phyloP scores from a whole-genome alignment of 768 basidiomycete species.

The Auricularia sp. region DNA sequence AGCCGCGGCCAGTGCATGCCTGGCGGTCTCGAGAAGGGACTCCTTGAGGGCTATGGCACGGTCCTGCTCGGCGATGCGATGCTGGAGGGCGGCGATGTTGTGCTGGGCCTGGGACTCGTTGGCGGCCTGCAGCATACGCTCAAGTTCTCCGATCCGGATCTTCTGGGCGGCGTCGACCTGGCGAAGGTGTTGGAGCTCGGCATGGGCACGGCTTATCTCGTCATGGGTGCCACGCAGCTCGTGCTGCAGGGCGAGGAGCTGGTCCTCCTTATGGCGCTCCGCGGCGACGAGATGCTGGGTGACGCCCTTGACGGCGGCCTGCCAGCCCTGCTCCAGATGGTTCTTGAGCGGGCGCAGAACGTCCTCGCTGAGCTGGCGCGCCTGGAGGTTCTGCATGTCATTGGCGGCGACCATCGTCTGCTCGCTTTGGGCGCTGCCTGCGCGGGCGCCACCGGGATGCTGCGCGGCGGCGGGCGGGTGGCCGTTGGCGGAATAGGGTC shows the following conservation, averaged over 20 bases:
- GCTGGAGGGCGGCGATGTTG: no score
- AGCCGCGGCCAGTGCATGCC: neutral
- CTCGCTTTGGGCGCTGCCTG: neutral
- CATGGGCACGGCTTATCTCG: neutral
- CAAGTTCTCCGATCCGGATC: no score
- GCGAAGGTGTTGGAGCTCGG: neutral
- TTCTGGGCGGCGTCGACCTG: no score
- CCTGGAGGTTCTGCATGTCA: neutral
- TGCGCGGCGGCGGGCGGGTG: no score
- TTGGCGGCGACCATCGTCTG: neutral
- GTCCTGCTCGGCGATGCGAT: no score
- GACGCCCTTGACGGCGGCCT: neutral
- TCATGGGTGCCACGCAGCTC: neutral
- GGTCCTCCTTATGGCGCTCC: neutral
- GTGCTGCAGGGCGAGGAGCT: neutral
- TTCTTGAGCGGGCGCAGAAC: neutral
- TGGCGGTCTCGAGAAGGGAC: neutral
- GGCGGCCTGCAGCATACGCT: no score
- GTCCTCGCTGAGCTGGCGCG: neutral
- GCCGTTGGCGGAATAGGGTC: no score
- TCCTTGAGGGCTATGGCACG: no score
- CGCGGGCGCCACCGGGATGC: no score
- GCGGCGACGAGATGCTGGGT: neutral
- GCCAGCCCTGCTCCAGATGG: neutral
- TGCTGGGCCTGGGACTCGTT: no score